Evolutionary conservation across 192 early-diverging fungal genomes (phyloP), one percentile per base, ranked within the genome.

Genomic region (Mortierella claussenii): DNA sequence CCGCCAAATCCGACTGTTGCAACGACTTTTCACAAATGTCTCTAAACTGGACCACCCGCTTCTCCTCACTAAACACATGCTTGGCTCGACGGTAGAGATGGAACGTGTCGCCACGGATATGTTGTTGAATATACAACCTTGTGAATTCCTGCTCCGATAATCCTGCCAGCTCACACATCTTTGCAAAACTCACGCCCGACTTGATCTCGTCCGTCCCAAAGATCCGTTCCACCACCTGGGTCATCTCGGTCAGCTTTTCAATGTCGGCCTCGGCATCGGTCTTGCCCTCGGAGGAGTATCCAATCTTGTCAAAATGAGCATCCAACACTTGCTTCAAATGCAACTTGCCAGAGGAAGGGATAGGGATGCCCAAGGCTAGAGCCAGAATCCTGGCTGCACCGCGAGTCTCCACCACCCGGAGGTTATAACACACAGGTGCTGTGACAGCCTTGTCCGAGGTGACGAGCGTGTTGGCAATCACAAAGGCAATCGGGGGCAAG

Each of bases 321-420:
- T 83, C 87, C 32, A 71, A 57, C 26, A 84, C 86, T 42, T 78
- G 65, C 49, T 76, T 79, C 13, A 80, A 50, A 60, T 83, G 68
- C 17, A 78, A 34, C 46, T 63, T 79, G 37, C 62, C 61, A 43
- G 62, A 76, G 48, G 60, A 48, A 9, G 73, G 73, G 58, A 67
- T 53, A 1, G 48, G 44, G 26, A 81, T 46, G 2, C 85, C 87
- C 8, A 91, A 67, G 12, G 74, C 70, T 26, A 78, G 70, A 36
- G 87, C 83, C 40, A 94, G 63, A 33, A 92, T 79, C 15, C 89
- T 78, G 3, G 92, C 91, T 12, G 89, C 95, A 3, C 96, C 68
- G 20, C 93, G 89, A 11, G 93, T 95, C 65, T 98, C 96, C 20
- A 97, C 92, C 0, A 97, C 96, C 30, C 96, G 90, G 17, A 97